Percentiles rank a stretch among this genome's conserved stretches.
Evolutionary conservation across 495 filamentous ascomycete species (phyloP).

Genomic region (Evernia prunastri): DNA sequence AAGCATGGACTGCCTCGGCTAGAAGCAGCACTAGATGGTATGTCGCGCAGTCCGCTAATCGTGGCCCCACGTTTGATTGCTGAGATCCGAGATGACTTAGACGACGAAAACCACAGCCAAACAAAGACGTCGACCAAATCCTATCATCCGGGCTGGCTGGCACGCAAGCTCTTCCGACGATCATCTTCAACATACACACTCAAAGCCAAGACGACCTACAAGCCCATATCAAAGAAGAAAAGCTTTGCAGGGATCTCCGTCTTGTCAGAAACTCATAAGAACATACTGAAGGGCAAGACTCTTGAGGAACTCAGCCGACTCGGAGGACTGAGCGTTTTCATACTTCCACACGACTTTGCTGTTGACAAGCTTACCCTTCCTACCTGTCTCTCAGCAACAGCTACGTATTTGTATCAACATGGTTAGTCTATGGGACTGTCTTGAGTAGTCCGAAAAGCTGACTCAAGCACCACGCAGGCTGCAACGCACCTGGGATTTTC

Average conservation of each 20-base stretch:
- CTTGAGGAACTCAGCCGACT: conserved; percentile 62
- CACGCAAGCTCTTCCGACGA: conserved; percentile 29
- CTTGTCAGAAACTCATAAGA: conserved; percentile 37
- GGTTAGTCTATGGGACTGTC: conserved; percentile 42
- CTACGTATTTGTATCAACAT: conserved; percentile 57
- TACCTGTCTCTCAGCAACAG: conserved; percentile 67
- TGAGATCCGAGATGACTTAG: not conserved
- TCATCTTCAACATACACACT: conserved; percentile 29
- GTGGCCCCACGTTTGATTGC: not conserved
- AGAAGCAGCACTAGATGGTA: conserved; percentile 12
- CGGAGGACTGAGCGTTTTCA: conserved; percentile 63
- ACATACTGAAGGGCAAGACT: conserved; percentile 53
- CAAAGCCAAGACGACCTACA: conserved; percentile 26
- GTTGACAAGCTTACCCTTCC: conserved; percentile 60
- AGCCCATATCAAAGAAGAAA: conserved; percentile 21
- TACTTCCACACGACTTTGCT: conserved; percentile 59
- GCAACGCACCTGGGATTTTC: conserved; percentile 53
- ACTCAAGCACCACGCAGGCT: conserved; percentile 26
- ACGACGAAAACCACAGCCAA: conserved; percentile 5
- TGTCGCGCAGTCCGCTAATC: not conserved
- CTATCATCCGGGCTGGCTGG: conserved; percentile 30
- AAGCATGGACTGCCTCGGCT: conserved; percentile 28
- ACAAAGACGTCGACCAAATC: conserved; percentile 12
- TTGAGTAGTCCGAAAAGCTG: not conserved
- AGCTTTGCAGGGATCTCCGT: conserved; percentile 24